Evolutionary conservation across 768 basidiomycete species (phyloP).

Genomic region (Xanthoconium purpureum): DNA sequence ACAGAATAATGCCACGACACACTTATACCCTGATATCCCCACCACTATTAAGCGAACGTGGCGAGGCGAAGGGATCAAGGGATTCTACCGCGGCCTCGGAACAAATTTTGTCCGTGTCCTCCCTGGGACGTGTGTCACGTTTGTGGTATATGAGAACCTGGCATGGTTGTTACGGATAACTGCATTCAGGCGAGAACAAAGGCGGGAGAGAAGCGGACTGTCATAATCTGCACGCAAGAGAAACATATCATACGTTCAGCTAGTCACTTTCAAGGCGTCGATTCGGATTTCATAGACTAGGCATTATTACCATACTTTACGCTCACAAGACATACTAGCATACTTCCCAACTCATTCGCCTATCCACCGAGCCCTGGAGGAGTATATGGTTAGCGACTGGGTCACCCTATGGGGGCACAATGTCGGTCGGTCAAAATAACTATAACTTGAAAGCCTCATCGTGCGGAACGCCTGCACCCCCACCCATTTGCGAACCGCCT

Average conservation of each 20-base stretch:
- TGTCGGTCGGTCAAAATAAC: conserved; percentile 31
- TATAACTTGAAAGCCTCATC: conserved; percentile 28
- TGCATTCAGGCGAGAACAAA: conserved; percentile 50
- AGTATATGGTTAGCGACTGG: conserved; percentile 6
- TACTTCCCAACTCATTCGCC: conserved; percentile 7
- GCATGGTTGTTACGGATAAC: conserved; percentile 75
- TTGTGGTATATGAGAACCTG: conserved; percentile 94
- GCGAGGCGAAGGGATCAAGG: conserved; percentile 71
- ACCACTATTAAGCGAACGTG: conserved; percentile 79
- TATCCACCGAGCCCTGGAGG: not conserved
- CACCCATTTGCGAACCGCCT: conserved; percentile 23
- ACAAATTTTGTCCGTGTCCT: conserved; percentile 93
- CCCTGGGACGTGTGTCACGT: conserved; percentile 96
- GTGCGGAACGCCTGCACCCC: conserved; percentile 24
- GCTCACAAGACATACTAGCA: not conserved
- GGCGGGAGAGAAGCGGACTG: not conserved
- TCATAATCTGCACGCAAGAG: not conserved
- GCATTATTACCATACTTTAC: conserved; percentile 10
- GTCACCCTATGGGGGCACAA: not conserved
- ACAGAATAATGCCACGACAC: conserved; percentile 64
- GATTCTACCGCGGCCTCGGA: conserved; percentile 93
- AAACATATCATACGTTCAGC: conserved; percentile 7
- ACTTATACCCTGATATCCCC: conserved; percentile 80
- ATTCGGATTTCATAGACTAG: conserved; percentile 1
- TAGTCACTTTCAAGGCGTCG: not conserved